Base-by-base conservation (phyloP, 305 asterid genomes). In the Fraxinus albicans region DNA sequence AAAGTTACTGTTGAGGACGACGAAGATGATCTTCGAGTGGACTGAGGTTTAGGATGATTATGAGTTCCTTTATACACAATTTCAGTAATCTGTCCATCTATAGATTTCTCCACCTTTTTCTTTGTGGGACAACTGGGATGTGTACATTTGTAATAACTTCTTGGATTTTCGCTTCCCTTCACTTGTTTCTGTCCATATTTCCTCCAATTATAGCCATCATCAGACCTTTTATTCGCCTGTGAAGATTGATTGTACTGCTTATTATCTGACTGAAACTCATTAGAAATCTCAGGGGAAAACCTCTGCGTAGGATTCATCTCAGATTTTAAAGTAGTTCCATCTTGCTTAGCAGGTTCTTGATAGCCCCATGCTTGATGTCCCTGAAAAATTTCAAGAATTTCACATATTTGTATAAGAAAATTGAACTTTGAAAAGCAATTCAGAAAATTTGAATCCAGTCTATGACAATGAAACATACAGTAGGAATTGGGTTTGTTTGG, bases 121-220 rank as follows among this genome's bases (percentile, higher is more conserved):
- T 85, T 94, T 0, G 90, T 91, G 74, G 93, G 90, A 82, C 98
- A 94, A 85, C 81, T 91, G 72, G 92, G 92, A 79, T 44, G 80
- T 2, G 98, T 93, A 34, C 98, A 94, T 79, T 94, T 94, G 85
- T 93, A 94, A 65, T 94, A 94, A 50, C 98, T 94, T 83, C 97
- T 74, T 0, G 98, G 97, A 88, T 94, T 94, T 81, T 94, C 94
- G 35, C 98, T 94, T 73, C 96, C 96, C 80, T 93, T 94, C 36
- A 94, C 97, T 76, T 90, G 93, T 65, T 94, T 94, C 89, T 94
- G 98, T 27, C 97, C 97, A 72, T 94, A 94, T 78, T 94, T 94
- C 63, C 98, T 88, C 98, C 98, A 94, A 84, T 94, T 94, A 77
- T 91, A 94, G 0, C 98, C 97, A 17, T 94, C 98, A 3, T 93